phyloP scores from a whole-genome alignment of 2,329 filamentous ascomycete genomes.

The Chrysosporium keratinophilum region DNA sequence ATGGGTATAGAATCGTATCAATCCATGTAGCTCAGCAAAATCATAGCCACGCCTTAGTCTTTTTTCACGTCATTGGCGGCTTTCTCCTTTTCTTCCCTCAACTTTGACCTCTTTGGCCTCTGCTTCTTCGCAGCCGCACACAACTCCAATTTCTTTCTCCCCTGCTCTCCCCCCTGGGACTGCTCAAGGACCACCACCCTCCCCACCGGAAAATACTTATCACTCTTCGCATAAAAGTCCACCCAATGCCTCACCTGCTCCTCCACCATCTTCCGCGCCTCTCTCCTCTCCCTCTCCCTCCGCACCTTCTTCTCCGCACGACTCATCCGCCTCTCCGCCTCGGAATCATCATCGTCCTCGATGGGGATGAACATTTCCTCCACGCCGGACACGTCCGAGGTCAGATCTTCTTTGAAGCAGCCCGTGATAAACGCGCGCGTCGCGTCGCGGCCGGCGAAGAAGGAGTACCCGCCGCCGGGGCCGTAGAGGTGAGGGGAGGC shows the following conservation, averaged over 20 bases:
- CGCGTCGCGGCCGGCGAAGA: constrained; percentile 80
- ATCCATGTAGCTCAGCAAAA: background rate
- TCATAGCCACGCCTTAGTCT: background rate
- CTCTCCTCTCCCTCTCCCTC: constrained; percentile 53
- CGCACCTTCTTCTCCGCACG: constrained; percentile 40
- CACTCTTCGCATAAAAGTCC: constrained; percentile 65
- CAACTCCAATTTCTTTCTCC: constrained; percentile 49
- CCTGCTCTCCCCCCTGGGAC: constrained; percentile 36
- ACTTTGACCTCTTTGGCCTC: constrained; percentile 44
- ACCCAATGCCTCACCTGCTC: constrained; percentile 70
- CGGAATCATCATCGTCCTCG: constrained; percentile 46
- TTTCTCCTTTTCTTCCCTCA: constrained; percentile 24
- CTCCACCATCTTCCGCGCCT: constrained; percentile 55
- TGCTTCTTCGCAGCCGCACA: constrained; percentile 61
- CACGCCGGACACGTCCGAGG: constrained; percentile 71
- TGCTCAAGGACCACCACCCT: constrained; percentile 57
- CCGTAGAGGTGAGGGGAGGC: constrained; percentile 54
- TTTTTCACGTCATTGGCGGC: background rate
- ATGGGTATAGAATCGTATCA: background rate
- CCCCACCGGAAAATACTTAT: constrained; percentile 74
- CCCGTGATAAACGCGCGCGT: constrained; percentile 83
- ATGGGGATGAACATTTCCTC: constrained; percentile 72
- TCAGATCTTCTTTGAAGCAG: constrained; percentile 79
- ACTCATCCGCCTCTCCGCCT: constrained; percentile 24
- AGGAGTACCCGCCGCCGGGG: constrained; percentile 73